These are phyloP conservation scores for Taxawa tesnikishii DNA, from an alignment of 2,329 filamentous ascomycete species.

Conservation along the genomic window DNA sequence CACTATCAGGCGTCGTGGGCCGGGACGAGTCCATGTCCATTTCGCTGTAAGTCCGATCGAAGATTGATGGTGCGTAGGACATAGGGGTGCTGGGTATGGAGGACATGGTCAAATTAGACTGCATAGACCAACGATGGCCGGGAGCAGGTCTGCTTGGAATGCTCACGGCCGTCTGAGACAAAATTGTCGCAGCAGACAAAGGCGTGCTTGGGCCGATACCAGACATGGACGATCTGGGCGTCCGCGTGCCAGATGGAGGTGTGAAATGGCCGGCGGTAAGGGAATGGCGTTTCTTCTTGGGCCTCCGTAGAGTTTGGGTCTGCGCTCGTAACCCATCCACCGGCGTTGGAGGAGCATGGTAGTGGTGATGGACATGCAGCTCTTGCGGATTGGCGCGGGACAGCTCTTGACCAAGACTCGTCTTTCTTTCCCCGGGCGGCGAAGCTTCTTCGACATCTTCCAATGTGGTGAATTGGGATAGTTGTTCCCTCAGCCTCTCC, in stretches of 20 bases:
- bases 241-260: constrained; percentile 25
- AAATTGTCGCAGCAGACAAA: constrained; percentile 42
- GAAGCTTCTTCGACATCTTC: constrained; percentile 21
- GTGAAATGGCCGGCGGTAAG: constrained; percentile 42
- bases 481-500: constrained; percentile 69
- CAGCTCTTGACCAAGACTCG: constrained; percentile 58
- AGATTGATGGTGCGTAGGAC: constrained; percentile 61
- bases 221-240: constrained; percentile 25
- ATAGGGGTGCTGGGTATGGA: constrained; percentile 73
- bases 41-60: constrained; percentile 57
- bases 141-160: constrained; percentile 38
- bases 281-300: constrained; percentile 60
- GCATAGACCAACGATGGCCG: constrained; percentile 50
- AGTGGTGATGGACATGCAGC: constrained; percentile 89
- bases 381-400: constrained; percentile 56
- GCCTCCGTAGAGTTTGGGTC: constrained; percentile 36
- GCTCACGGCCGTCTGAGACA: constrained; percentile 51
- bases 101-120: constrained; percentile 49
- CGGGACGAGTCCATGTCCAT: constrained; percentile 52
- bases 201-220: constrained; percentile 26
- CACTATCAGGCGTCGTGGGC: constrained; percentile 71
- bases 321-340: constrained; percentile 18
- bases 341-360: constrained; percentile 49
- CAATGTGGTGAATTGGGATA: constrained; percentile 65
- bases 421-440: constrained; percentile 20